Percentiles rank a stretch among this genome's conserved stretches.
Evolutionary conservation across 2,329 filamentous ascomycete genomes (phyloP).

Genomic region (Ilyonectria destructans): DNA sequence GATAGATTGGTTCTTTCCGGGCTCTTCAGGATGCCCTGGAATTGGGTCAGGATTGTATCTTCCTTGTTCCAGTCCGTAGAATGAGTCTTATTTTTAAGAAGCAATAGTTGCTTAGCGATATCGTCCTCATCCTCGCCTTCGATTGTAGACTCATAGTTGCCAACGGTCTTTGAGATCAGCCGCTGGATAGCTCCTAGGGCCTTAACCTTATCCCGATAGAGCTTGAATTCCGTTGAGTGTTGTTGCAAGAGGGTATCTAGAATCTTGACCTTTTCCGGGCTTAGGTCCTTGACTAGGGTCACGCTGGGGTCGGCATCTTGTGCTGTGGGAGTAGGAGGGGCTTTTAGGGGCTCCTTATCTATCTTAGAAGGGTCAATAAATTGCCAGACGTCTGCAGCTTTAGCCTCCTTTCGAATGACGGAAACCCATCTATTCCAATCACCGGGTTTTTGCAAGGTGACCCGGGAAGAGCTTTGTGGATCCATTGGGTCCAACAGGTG

Average conservation of each 20-base stretch:
- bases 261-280: neutral
- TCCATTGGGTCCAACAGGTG: too few relatives aligned
- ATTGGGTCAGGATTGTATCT: neutral
- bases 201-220: conserved; percentile 9
- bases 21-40: conserved; percentile 15
- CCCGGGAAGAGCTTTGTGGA: too few relatives aligned
- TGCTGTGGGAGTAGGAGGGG: too few relatives aligned
- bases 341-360: too few relatives aligned
- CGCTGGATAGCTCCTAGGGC: conserved; percentile 8
- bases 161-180: conserved; percentile 13
- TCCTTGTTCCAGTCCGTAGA: neutral
- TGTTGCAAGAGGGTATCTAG: conserved; percentile 4
- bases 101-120: neutral
- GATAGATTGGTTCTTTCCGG: conserved; percentile 1
- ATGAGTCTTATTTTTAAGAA: neutral
- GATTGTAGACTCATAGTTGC: conserved; percentile 16
- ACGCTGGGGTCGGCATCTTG: neutral
- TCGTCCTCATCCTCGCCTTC: neutral
- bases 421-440: too few relatives aligned
- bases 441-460: too few relatives aligned
- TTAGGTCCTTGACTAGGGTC: neutral
- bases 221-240: neutral
- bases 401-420: too few relatives aligned
- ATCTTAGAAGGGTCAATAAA: too few relatives aligned
- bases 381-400: too few relatives aligned